Base-by-base conservation (phyloP, 108 stramenopile species). In the Conticribra guillardii region DNA sequence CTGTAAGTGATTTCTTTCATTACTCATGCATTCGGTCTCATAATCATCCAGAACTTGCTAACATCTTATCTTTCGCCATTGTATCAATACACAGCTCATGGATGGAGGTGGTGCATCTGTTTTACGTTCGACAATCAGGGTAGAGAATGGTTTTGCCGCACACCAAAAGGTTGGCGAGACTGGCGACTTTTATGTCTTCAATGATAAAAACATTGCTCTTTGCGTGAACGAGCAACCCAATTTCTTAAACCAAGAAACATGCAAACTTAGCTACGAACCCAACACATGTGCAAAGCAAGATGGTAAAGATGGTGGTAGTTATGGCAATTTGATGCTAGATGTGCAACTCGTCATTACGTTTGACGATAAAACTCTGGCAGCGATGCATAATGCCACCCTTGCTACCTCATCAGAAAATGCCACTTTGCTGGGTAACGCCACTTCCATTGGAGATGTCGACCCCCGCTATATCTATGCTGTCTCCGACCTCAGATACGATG, bases 71-170 rank as follows among this genome's bases (percentile, higher is more conserved):
- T 41, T 41, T 41, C 37, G 5, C 11, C 37, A 5, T 9, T 9
- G 11, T 41, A 9, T 41, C 11, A 5, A 9, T 41, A 9, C 37
- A 11, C 37, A 41, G 37, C 5, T 9, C 5, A 49, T 62, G 2
- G 81, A 82, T 61, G 76, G 81, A 4, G 81, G 76, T 14, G 81
- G 81, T 7, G 44, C n/a, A 14, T 44, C 58, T 23, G 76, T 77
- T 1, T 37, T 77, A 19, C 55, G 69, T 34, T 77, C 76, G 16
- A 70, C 68, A 0, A 34, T 70, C 26, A 62, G 76, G 2, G 55
- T 50, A 0, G 46, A 69, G 46, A 47, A 65, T 30, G 69, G 76
- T 54, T 65, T 77, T 64, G 34, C n/a, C 9, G 49, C 69, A 23
- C 5, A 34, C 9, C 1, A 56, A 22, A 45, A 49, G 4, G 14